Conservation (phyloP, 1,139 yeast species). For the Geotrichum histeridarum region DNA sequence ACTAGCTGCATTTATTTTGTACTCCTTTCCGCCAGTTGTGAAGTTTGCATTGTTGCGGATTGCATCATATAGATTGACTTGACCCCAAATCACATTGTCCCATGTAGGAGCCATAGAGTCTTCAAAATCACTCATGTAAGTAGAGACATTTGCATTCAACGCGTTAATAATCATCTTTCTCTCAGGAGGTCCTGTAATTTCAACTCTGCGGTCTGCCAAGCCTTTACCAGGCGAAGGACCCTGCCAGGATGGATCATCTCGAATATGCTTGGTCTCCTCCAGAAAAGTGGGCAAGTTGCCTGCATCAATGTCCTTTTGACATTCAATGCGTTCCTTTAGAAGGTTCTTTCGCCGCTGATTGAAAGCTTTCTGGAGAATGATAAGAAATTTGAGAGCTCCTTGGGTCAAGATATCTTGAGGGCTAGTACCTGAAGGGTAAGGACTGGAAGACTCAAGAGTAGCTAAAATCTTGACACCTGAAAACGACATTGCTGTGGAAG, state of each 20-base stretch:
- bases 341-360: slow-evolving; percentile 54
- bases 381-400: slow-evolving; percentile 68
- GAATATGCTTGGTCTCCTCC: slow-evolving; percentile 63
- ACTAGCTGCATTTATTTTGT: slow-evolving; percentile 53
- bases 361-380: slow-evolving; percentile 67
- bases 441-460: slow-evolving; percentile 14
- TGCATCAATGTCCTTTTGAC: slow-evolving; percentile 56
- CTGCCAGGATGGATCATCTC: slow-evolving; percentile 73
- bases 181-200: slow-evolving; percentile 54
- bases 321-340: slow-evolving; percentile 53
- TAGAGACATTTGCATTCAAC: slow-evolving; percentile 78
- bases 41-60: slow-evolving; percentile 60
- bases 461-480: slow-evolving; percentile 16
- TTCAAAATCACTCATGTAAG: slow-evolving; percentile 93
- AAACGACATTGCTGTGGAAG: slow-evolving; percentile 3
- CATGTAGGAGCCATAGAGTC: slow-evolving; percentile 96
- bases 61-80: slow-evolving; percentile 87
- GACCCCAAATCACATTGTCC: slow-evolving; percentile 82
- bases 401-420: slow-evolving; percentile 46
- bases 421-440: slow-evolving; percentile 18
- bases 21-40: slow-evolving; percentile 53
- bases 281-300: slow-evolving; percentile 66
- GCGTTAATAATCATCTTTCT: slow-evolving; percentile 94
- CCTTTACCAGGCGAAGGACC: slow-evolving; percentile 77
- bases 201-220: slow-evolving; percentile 62